Evolutionary conservation across 2,329 filamentous ascomycete species (phyloP).

Genomic region (Clarireedia hainanense): DNA sequence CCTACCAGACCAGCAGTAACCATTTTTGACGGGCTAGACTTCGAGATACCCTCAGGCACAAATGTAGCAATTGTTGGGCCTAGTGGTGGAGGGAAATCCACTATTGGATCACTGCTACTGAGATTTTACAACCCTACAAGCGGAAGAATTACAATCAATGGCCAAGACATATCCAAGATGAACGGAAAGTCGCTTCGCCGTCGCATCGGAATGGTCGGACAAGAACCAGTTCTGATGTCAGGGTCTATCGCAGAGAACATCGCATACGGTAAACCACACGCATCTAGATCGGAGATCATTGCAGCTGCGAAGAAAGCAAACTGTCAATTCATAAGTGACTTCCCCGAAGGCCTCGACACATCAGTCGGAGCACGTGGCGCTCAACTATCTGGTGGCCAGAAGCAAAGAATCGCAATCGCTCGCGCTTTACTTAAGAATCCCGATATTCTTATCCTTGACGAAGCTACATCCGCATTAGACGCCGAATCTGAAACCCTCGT

Average conservation of each 20-base stretch:
- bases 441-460: constrained; percentile 93
- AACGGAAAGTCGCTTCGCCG: constrained; percentile 89
- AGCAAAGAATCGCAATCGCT: constrained; percentile 95
- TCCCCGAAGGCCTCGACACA: constrained; percentile 91
- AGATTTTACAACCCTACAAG: constrained; percentile 81
- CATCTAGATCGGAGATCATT: constrained; percentile 73
- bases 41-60: constrained; percentile 84
- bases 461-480: constrained; percentile 91
- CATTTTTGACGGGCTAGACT: constrained; percentile 84
- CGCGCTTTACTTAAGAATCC: constrained; percentile 90
- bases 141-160: constrained; percentile 76
- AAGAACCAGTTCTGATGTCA: constrained; percentile 89
- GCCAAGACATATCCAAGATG: constrained; percentile 73
- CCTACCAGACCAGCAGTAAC: constrained; percentile 85
- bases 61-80: constrained; percentile 97
- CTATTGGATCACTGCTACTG: constrained; percentile 82
- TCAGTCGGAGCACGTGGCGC: constrained; percentile 87
- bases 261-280: constrained; percentile 76
- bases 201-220: constrained; percentile 89
- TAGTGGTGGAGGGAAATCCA: constrained; percentile 93
- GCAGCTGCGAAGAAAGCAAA: constrained; percentile 86
- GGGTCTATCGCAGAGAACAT: constrained; percentile 85
- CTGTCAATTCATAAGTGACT: constrained; percentile 93
- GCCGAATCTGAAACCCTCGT: constrained; percentile 96
- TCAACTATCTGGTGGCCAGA: constrained; percentile 91